Conservation (phyloP, 305 asterid genomes). For the Vinca major region DNA sequence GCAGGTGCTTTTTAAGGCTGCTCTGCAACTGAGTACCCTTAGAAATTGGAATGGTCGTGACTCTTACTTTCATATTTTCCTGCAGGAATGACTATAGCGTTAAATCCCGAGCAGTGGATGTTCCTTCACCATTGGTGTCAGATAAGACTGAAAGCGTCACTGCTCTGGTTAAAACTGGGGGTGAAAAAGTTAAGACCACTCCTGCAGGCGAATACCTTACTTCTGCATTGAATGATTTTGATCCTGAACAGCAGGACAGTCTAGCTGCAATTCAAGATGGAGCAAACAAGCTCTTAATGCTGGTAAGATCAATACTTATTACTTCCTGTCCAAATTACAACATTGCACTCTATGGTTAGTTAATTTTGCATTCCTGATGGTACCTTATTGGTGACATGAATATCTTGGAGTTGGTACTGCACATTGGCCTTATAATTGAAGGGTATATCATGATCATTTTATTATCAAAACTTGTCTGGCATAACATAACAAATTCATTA, state of each 20-base stretch:
- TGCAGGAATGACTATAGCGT: constrained; percentile 51
- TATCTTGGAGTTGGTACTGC: constrained; percentile 1
- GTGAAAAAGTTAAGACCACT: constrained; percentile 69
- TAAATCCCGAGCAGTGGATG: constrained; percentile 54
- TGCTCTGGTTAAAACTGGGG: constrained; percentile 71
- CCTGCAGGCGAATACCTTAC: constrained; percentile 99
- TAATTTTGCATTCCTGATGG: not conserved
- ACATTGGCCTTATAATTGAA: not conserved
- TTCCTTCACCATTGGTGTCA: constrained; percentile 39
- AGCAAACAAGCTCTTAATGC: constrained; percentile 97
- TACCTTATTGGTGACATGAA: not conserved
- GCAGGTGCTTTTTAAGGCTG: constrained; percentile 43
- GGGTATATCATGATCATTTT: not conserved
- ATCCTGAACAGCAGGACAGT: constrained; percentile 93
- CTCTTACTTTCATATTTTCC: constrained; percentile 8
- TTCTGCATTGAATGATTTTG: constrained; percentile 84
- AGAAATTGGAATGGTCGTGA: constrained; percentile 10
- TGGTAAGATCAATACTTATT: constrained; percentile 42
- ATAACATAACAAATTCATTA: not conserved
- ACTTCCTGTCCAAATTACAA: not conserved
- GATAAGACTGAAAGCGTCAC: constrained; percentile 55
- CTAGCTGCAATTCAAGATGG: constrained; percentile 99
- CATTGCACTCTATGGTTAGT: not conserved
- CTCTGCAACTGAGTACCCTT: constrained; percentile 15
- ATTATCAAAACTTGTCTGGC: not conserved